Evolutionary conservation across 164 flowering plant genomes (phyloP).

Genomic region (Aristolochia californica): DNA sequence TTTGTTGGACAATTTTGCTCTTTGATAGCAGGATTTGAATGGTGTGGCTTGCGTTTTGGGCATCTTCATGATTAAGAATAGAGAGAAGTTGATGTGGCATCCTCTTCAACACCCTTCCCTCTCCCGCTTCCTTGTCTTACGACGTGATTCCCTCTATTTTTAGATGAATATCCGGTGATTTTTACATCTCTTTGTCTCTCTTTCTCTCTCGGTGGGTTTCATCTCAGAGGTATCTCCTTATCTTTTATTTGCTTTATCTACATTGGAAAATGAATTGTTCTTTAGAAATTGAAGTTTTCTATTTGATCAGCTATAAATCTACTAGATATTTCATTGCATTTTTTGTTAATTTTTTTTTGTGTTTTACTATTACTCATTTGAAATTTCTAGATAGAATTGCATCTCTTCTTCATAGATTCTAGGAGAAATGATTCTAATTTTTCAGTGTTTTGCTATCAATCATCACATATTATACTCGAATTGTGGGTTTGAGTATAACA

Average conservation of each 20-base stretch:
- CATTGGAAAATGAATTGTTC: not conserved
- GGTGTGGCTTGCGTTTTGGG: constrained; percentile 6
- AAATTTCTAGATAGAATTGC: no score
- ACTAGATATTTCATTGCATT: no score
- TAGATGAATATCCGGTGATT: constrained; percentile 3
- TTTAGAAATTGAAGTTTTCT: no score
- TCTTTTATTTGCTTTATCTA: not conserved
- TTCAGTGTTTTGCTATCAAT: no score
- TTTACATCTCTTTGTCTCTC: constrained; percentile 2
- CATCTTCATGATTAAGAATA: not conserved
- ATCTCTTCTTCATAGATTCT: no score
- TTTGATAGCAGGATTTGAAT: not conserved
- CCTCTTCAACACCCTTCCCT: not conserved
- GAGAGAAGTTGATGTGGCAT: not conserved
- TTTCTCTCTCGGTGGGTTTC: not conserved
- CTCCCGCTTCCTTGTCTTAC: not conserved
- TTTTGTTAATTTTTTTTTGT: no score
- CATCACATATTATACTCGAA: no score
- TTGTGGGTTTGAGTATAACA: no score
- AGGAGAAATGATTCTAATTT: no score
- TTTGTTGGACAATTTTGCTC: no score
- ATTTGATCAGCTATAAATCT: no score
- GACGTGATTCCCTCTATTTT: not conserved
- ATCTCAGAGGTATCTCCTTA: constrained; percentile 2
- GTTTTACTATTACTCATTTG: no score